Percentiles rank a stretch among this genome's conserved stretches.
These are phyloP conservation scores for Cytospora paraplurivora DNA, from an alignment of 2,329 filamentous ascomycete genomes.

Conservation along the genomic window DNA sequence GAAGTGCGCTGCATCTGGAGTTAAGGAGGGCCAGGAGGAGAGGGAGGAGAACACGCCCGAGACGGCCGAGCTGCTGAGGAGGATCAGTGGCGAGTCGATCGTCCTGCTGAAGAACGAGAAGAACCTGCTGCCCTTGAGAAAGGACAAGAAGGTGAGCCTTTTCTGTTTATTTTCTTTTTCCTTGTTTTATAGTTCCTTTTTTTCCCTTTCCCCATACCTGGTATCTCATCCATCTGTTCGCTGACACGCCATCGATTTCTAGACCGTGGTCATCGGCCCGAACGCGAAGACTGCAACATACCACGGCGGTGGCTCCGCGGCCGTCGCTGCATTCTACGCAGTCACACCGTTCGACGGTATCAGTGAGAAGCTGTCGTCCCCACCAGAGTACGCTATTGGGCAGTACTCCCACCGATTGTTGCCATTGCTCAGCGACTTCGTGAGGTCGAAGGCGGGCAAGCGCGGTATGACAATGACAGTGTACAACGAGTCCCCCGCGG, in stretches of 20 bases:
- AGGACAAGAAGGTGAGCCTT: slow-evolving; percentile 54
- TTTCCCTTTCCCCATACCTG: not conserved
- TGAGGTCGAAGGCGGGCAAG: slow-evolving; percentile 55
- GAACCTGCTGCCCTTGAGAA: slow-evolving; percentile 62
- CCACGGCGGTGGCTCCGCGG: slow-evolving; percentile 67
- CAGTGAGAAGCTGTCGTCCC: slow-evolving; percentile 49
- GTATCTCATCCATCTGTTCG: not conserved
- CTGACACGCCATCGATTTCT: not conserved
- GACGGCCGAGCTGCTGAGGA: slow-evolving; percentile 64
- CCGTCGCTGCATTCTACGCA: slow-evolving; percentile 63
- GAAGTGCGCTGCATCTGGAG: slow-evolving; percentile 53
- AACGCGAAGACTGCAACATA: slow-evolving; percentile 60
- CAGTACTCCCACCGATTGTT: slow-evolving; percentile 67
- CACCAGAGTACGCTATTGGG: slow-evolving; percentile 58
- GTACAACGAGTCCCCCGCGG: slow-evolving; percentile 59
- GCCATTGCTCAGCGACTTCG: slow-evolving; percentile 56
- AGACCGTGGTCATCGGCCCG: slow-evolving; percentile 58
- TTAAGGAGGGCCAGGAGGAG: slow-evolving; percentile 58
- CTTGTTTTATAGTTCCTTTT: too few relatives aligned
- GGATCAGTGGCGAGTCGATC: slow-evolving; percentile 68
- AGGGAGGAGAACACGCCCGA: slow-evolving; percentile 59
- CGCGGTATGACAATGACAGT: slow-evolving; percentile 63
- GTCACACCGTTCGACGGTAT: slow-evolving; percentile 75
- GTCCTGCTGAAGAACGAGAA: slow-evolving; percentile 75
- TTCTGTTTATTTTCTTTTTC: too few relatives aligned